Conservation (phyloP, 768 basidiomycete genomes). For the Boletus patriciae region DNA sequence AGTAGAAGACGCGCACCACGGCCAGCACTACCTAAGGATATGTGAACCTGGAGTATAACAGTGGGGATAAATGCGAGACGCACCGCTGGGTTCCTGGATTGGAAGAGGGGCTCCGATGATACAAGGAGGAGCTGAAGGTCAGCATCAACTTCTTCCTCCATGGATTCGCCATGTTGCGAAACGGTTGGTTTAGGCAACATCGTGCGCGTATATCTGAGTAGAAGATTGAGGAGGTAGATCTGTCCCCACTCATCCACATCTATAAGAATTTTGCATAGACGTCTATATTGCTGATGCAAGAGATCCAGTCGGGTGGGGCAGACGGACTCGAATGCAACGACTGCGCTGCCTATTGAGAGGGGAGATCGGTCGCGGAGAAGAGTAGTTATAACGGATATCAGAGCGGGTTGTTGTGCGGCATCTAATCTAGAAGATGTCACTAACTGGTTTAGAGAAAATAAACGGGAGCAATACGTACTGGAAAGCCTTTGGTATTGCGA, state of each 20-base stretch:
- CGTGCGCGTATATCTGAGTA: constrained; percentile 77
- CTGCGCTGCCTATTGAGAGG: constrained; percentile 82
- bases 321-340: constrained; percentile 82
- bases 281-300: constrained; percentile 84
- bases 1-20: constrained; percentile 70
- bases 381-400: constrained; percentile 66
- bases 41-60: not conserved
- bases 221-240: constrained; percentile 70
- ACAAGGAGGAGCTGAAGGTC: constrained; percentile 77
- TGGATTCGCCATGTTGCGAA: constrained; percentile 29
- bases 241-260: constrained; percentile 99
- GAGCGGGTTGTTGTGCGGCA: constrained; percentile 61
- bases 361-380: constrained; percentile 77
- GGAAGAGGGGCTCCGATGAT: constrained; percentile 74
- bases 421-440: constrained; percentile 59
- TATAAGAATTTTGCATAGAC: constrained; percentile 77
- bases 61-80: constrained; percentile 23
- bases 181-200: constrained; percentile 72
- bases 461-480: constrained; percentile 48
- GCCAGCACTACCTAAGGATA: constrained; percentile 72
- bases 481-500: constrained; percentile 85
- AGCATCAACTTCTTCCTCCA: constrained; percentile 66
- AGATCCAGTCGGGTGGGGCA: constrained; percentile 86
- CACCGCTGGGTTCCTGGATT: constrained; percentile 87
- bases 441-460: not conserved